Evolutionary conservation across 225 moss, liverwort and hornwort species (phyloP), one percentile per base, ranked within the genome.

Genomic region (Rhytidiadelphus loreus): DNA sequence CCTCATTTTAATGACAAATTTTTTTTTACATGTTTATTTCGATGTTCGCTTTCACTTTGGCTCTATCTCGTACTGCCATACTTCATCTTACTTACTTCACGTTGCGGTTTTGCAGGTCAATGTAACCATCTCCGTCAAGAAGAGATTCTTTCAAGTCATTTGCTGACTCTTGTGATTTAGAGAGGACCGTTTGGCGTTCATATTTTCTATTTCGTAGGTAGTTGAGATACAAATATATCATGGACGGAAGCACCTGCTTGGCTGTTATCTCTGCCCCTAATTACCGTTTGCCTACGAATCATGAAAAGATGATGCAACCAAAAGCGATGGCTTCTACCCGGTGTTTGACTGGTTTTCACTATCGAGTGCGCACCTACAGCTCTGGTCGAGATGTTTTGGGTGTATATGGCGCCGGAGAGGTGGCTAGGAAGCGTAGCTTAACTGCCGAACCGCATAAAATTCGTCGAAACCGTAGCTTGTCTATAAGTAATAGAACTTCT

Each of bases 201-300:
- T 65, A 66, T 41, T 75, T 63, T 23, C 16, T 84, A 56, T 44
- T 74, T 80, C 6, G 24, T 63, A 74, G 80, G 43, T 77, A 39
- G 52, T 59, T 72, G 44, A 87, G 64, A 55, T 63, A 73, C 71
- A 75, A 76, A 88, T 50, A 55, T 77, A 89, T 57, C 30, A 94
- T 94, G 93, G 92, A 89, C 83, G 87, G 89, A 76, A 74, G 79
- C 79, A 80, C 82, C 79, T 94, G 91, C 83, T 90, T 90, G 79
- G 88, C 85, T 66, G 88, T 88, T 85, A 63, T 57, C 79, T 88
- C 87, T 70, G 78, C 63, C 63, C 69, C 70, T 39, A 92, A 62
- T 20, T 83, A 82, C 82, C 74, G 80, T 62, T 64, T 83, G 69
- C 76, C 60, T 55, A 80, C 37, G 88, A 85, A 70, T 88, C 84